These are phyloP conservation scores for Boletus semigastroideus DNA, from an alignment of 1,284 basidiomycete species.

Conservation along the genomic window DNA sequence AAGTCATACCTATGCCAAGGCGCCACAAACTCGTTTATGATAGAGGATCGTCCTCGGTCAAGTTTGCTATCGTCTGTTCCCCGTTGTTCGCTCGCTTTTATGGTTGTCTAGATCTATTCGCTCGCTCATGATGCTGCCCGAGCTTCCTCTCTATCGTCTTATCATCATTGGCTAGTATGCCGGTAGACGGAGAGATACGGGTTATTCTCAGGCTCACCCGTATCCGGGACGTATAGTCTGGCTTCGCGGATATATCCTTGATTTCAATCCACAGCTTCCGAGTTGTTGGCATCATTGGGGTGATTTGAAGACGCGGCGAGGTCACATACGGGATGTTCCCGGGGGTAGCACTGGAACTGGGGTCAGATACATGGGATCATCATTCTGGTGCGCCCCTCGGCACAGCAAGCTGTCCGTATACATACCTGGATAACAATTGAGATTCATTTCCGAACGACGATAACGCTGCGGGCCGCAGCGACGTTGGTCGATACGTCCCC, in stretches of 20 bases:
- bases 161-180: constrained; percentile 4
- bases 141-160: constrained; percentile 2
- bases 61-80: not conserved
- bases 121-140: not conserved
- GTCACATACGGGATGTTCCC: no score
- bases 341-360: no score
- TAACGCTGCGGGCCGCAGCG: no score
- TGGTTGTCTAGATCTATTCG: not conserved
- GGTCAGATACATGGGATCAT: no score
- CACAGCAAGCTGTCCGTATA: no score
- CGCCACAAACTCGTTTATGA: not conserved
- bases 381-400: no score
- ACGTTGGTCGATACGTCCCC: no score
- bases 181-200: not conserved
- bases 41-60: not conserved
- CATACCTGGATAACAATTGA: no score
- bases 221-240: constrained; percentile 5
- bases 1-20: no score
- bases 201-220: constrained; percentile 6
- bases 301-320: constrained; percentile 41
- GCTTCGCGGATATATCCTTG: constrained; percentile 35
- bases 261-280: constrained; percentile 45
- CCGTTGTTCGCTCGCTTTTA: not conserved
- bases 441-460: no score
- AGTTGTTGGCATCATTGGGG: constrained; percentile 39